Conservation (phyloP, 1,284 basidiomycete genomes). For the Ustilago bromivora region DNA sequence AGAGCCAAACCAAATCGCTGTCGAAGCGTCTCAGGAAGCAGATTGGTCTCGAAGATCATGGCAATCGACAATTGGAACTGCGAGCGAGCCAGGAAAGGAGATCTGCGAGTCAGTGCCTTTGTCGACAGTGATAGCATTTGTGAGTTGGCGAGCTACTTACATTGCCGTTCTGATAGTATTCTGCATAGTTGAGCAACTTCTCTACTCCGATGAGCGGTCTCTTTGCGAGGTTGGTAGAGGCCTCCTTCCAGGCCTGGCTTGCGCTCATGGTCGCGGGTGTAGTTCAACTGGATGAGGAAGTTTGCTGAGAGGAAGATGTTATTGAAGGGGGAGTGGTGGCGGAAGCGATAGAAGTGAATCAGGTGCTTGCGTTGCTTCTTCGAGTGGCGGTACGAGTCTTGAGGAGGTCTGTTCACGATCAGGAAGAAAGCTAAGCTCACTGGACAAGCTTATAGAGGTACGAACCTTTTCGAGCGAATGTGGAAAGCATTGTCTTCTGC, state of each 20-base stretch:
- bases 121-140: not conserved
- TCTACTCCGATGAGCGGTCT: conserved; percentile 31
- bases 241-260: conserved; percentile 17
- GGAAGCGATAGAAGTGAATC: not conserved
- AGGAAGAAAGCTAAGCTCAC: too few relatives aligned
- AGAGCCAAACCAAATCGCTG: conserved; percentile 27
- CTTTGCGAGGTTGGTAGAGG: conserved; percentile 13
- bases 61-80: conserved; percentile 29
- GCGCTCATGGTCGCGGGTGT: conserved; percentile 4
- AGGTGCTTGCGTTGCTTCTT: too few relatives aligned
- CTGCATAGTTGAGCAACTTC: conserved; percentile 39
- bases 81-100: not conserved
- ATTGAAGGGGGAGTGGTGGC: not conserved
- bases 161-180: conserved; percentile 38
- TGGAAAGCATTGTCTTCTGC: too few relatives aligned
- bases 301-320: not conserved
- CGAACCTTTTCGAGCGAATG: too few relatives aligned
- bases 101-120: not conserved
- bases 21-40: conserved; percentile 16
- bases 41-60: conserved; percentile 13
- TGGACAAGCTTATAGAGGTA: too few relatives aligned
- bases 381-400: too few relatives aligned
- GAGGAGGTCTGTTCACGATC: not conserved
- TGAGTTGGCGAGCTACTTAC: conserved; percentile 9
- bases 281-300: not conserved